Evolutionary conservation across 805 yeast species (phyloP), one percentile per base, ranked within the genome.

Genomic region (Kluyveromyces wickerhamii): DNA sequence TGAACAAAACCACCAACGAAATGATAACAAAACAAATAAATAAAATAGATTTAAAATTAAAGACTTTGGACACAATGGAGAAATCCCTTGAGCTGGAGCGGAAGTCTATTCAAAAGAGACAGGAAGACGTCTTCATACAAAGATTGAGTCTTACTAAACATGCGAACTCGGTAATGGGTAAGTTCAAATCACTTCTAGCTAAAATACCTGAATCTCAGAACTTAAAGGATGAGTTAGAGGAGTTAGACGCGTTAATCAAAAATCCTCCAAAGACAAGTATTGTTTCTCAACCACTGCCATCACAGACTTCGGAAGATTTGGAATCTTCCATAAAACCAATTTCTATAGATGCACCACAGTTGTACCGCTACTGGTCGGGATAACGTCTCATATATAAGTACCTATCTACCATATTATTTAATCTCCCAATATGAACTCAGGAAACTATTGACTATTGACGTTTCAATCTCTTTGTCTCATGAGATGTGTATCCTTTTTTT

Each of bases 331-430:
- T 69, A 25, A 68, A 69, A 44, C 83, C 84, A 3, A 65, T 75
- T 16, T 74, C 81, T 38, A 62, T 69, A 29, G 79, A 74, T 38
- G 65, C 77, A 17, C 82, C 83, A 6, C 78, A 73, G 48, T 57
- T 71, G 29, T 77, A 76, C 47, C 71, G 80, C 45, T 77, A 73
- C 49, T 77, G 83, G 83, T 70, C 78, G 29, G 81, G 79, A 29
- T 72, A 46, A 41, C 3, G 15, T n/a, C n/a, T n/a, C n/a, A 27
- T 16, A 30, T 32, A 33, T 13, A 22, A 6, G n/a, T 11, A 9
- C n/a, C 11, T 20, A 13, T 30, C 27, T 30, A 30, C 10, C 21
- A 33, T 25, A 26, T 26, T n/a, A n/a, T n/a, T n/a, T n/a, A n/a
- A n/a, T n/a, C n/a, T n/a, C n/a, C n/a, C n/a, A n/a, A n/a, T n/a